phyloP scores from a whole-genome alignment of 768 basidiomycete genomes.

The Vararia minispora region DNA sequence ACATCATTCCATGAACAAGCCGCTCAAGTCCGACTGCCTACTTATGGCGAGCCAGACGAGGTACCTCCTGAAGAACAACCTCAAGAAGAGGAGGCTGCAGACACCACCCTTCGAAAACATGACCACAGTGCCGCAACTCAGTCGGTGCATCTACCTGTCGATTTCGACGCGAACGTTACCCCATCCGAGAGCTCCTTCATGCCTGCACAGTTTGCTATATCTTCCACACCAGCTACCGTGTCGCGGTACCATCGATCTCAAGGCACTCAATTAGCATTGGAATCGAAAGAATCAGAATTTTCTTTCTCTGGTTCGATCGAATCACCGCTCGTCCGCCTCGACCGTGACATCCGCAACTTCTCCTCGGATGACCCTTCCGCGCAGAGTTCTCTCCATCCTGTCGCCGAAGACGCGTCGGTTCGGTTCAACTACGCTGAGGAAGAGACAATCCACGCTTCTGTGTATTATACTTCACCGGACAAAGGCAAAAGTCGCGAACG shows the following conservation, averaged over 20 bases:
- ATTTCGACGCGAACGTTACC: slow-evolving; percentile 32
- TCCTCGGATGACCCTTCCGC: slow-evolving; percentile 29
- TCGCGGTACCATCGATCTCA: slow-evolving; percentile 21
- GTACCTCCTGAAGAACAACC: slow-evolving; percentile 18
- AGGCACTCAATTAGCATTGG: slow-evolving; percentile 25
- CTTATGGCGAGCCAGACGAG: slow-evolving; percentile 42
- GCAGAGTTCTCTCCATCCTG: slow-evolving; percentile 11
- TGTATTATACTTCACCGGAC: neutral
- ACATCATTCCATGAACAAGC: slow-evolving; percentile 92
- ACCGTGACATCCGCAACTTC: slow-evolving; percentile 49
- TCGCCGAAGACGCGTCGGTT: slow-evolving; percentile 18
- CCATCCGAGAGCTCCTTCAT: slow-evolving; percentile 65
- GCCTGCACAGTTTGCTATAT: slow-evolving; percentile 58
- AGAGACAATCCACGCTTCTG: slow-evolving; percentile 1
- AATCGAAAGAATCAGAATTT: slow-evolving; percentile 27
- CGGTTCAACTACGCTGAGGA: slow-evolving; percentile 6
- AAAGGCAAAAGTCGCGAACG: slow-evolving; percentile 28
- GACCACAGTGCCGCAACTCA: slow-evolving; percentile 12
- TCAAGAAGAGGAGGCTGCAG: neutral
- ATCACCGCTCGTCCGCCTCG: slow-evolving; percentile 59
- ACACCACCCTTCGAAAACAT: slow-evolving; percentile 2
- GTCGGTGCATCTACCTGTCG: neutral
- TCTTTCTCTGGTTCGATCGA: slow-evolving; percentile 71
- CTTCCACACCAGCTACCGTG: slow-evolving; percentile 65
- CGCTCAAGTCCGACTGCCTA: slow-evolving; percentile 76